Evolutionary conservation across 371 early-diverging fungal genomes (phyloP), one percentile per base, ranked within the genome.

Genomic region (Gilbertella persicaria): DNA sequence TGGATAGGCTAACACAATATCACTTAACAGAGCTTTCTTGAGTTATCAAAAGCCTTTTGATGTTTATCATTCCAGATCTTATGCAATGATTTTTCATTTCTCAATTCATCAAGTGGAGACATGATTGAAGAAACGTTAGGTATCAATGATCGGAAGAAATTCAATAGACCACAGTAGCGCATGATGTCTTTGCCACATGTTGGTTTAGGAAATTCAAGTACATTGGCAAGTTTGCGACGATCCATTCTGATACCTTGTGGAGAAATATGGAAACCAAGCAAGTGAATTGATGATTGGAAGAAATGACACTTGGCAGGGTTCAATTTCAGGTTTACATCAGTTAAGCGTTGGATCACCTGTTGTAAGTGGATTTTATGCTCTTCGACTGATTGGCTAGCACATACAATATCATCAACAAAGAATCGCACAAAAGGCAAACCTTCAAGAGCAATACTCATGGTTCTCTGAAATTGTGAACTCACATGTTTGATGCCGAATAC

Each of bases 111-210:
- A 16, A 69, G 24, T 6, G 73, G 69, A 0, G 54, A 53, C 5
- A 60, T 43, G 2, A 68, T 3, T 0, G 45, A 19, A 28, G 52
- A 19, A 13, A 57, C 53, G 1, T 55, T 28, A 0, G 60, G 57
- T 6, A 63, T 44, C 16, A 46, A 53, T 13, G 44, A 43, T 14
- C 64, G 19, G 25, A 68, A 69, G 38, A 52, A 69, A 8, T 62
- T 61, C 3, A 61, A 44, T 13, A 51, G 36, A 10, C 61, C 66
- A 26, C 43, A 36, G 24, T 55, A 69, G 4, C 46, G 37, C 28
- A 56, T 45, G 1, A 62, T 33, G 9, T 58, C 57, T 42, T 60
- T 66, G 2, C 43, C 52, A 4, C 43, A 23, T 38, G 30, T 37
- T 13, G 66, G 58, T 20, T 2, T 10, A 14, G 38, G 50, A 17